phyloP scores from a whole-genome alignment of 768 basidiomycete genomes.

The Hypholoma fasciculare region DNA sequence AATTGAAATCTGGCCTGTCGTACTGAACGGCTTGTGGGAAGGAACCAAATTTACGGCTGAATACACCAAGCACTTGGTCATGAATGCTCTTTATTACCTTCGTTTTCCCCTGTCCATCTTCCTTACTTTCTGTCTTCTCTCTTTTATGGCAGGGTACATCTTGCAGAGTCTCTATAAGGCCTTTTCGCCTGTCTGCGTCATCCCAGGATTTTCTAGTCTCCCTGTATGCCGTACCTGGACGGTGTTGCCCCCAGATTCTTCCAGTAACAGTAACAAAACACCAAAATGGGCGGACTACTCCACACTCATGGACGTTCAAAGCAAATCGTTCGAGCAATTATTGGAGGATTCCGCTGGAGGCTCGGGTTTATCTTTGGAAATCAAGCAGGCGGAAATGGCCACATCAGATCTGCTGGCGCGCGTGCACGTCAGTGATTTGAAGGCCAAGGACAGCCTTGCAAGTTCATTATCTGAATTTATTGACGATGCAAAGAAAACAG shows the following conservation, averaged over 20 bases:
- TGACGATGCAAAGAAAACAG: slow-evolving; percentile 58
- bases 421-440: slow-evolving; percentile 63
- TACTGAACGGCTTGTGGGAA: slow-evolving; percentile 23
- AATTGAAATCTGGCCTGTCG: slow-evolving; percentile 19
- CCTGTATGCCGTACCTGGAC: slow-evolving; percentile 38
- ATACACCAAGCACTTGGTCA: slow-evolving; percentile 51
- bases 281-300: slow-evolving; percentile 63
- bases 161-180: slow-evolving; percentile 43
- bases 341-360: slow-evolving; percentile 59
- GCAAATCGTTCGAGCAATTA: slow-evolving; percentile 61
- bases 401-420: slow-evolving; percentile 65
- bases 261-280: slow-evolving; percentile 3
- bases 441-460: slow-evolving; percentile 57
- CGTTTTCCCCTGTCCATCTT: slow-evolving; percentile 56
- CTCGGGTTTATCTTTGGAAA: slow-evolving; percentile 60
- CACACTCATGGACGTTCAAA: slow-evolving; percentile 57
- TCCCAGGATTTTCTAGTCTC: slow-evolving; percentile 58
- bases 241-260: neutral
- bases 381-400: slow-evolving; percentile 80
- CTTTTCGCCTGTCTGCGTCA: slow-evolving; percentile 57
- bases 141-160: slow-evolving; percentile 41
- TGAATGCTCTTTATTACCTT: slow-evolving; percentile 47
- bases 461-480: slow-evolving; percentile 54
- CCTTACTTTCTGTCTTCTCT: slow-evolving; percentile 51
- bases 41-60: slow-evolving; percentile 26